Percentiles rank a stretch among this genome's conserved stretches.
Evolutionary conservation across 176 grass and related monocot genomes (phyloP).

Genomic region (Eleusine indica): DNA sequence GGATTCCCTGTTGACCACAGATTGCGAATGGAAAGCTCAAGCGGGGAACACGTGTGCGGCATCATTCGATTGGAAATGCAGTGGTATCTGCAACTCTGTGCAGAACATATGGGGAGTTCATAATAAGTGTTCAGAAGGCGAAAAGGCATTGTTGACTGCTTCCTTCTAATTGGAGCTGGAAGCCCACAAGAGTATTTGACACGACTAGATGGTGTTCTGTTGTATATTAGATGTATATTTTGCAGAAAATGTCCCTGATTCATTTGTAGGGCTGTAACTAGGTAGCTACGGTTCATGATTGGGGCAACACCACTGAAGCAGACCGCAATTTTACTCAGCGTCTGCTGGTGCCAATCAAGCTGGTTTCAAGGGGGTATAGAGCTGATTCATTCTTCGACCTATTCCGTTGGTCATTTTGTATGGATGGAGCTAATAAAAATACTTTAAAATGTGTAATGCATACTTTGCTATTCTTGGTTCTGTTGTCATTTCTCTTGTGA

Average conservation of each 20-base stretch:
- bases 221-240: conserved; percentile 38
- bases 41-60: conserved; percentile 74
- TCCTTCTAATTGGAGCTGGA: conserved; percentile 43
- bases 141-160: conserved; percentile 49
- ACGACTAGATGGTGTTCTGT: not conserved
- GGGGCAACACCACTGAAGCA: conserved; percentile 7
- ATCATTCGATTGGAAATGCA: conserved; percentile 90
- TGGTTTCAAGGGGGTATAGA: conserved; percentile 1
- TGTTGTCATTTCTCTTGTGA: not conserved
- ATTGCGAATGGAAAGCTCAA: conserved; percentile 94
- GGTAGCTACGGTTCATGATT: not conserved
- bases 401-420: conserved; percentile 23
- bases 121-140: conserved; percentile 67
- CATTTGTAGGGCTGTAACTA: conserved; percentile 37
- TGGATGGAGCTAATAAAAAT: not conserved
- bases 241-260: conserved; percentile 33
- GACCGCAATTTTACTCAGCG: conserved; percentile 44
- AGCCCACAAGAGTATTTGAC: not conserved
- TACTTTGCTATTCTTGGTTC: not conserved
- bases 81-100: conserved; percentile 82
- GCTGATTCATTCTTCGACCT: conserved; percentile 27
- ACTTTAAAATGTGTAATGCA: not conserved
- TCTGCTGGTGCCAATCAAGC: conserved; percentile 33
- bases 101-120: conserved; percentile 80
- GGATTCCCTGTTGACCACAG: conserved; percentile 34